phyloP scores from a whole-genome alignment of 345 rosid species.

The Arabidopsis arenosa region DNA sequence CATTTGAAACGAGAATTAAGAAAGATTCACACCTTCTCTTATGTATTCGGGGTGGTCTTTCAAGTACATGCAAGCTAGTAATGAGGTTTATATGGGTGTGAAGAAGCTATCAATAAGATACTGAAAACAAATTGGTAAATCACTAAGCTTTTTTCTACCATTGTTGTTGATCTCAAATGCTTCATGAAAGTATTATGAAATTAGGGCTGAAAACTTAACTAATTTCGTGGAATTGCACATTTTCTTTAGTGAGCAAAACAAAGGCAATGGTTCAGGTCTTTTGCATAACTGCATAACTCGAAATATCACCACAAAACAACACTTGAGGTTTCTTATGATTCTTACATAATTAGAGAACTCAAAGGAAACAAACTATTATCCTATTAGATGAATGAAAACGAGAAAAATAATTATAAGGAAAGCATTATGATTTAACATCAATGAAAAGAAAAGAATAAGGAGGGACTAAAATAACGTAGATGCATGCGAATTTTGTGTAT shows the following conservation, averaged over 20 bases:
- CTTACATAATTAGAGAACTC: not conserved
- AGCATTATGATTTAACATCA: no score
- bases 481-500: no score
- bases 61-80: no score
- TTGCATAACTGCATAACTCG: not conserved
- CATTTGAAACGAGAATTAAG: no score
- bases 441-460: no score
- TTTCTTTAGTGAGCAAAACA: not conserved
- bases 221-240: not conserved
- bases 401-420: no score
- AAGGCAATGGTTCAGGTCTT: not conserved
- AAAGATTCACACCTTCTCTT: no score
- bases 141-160: not conserved
- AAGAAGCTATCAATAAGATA: not conserved
- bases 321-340: not conserved
- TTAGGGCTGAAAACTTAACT: not conserved
- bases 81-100: no score
- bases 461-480: no score
- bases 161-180: not conserved
- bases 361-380: not conserved
- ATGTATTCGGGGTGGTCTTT: no score
- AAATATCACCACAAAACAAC: conserved; percentile 13
- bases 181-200: not conserved
- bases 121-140: not conserved
- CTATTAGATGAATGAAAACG: no score